These are phyloP conservation scores for Tolypocladium guangdongense DNA, from an alignment of 2,329 filamentous ascomycete species.

Conservation along the genomic window DNA sequence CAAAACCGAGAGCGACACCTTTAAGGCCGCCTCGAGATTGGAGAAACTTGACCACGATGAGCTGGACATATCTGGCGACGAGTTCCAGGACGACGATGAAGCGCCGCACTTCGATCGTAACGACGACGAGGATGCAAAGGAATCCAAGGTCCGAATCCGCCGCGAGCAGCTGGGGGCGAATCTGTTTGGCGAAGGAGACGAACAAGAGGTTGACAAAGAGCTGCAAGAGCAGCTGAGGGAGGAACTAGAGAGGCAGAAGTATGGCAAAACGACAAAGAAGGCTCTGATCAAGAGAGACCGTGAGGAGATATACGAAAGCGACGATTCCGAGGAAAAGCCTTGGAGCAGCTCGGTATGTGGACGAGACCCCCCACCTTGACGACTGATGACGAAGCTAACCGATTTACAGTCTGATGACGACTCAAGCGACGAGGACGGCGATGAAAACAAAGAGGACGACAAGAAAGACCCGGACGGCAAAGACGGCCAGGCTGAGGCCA, in stretches of 20 bases:
- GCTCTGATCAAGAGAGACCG: conserved; percentile 76
- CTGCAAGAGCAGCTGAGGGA: conserved; percentile 59
- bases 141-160: conserved; percentile 61
- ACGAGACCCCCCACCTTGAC: background rate
- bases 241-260: conserved; percentile 55
- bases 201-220: conserved; percentile 63
- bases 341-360: conserved; percentile 27
- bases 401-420: conserved; percentile 36
- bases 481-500: conserved; percentile 40
- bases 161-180: conserved; percentile 81
- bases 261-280: conserved; percentile 70
- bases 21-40: conserved; percentile 45
- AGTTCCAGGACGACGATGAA: conserved; percentile 86
- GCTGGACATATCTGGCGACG: conserved; percentile 54
- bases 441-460: conserved; percentile 42
- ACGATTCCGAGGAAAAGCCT: conserved; percentile 36
- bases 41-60: conserved; percentile 64
- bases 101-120: conserved; percentile 63
- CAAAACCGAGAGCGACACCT: conserved; percentile 59
- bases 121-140: conserved; percentile 70
- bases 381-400: conserved; percentile 8
- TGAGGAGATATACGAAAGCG: conserved; percentile 75
- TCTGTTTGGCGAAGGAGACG: conserved; percentile 60
- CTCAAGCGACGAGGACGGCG: conserved; percentile 22
- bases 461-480: conserved; percentile 54